Evolutionary conservation across 176 grass and related monocot genomes (phyloP), one percentile per base, ranked within the genome.

Genomic region (Oryza rufipogon): DNA sequence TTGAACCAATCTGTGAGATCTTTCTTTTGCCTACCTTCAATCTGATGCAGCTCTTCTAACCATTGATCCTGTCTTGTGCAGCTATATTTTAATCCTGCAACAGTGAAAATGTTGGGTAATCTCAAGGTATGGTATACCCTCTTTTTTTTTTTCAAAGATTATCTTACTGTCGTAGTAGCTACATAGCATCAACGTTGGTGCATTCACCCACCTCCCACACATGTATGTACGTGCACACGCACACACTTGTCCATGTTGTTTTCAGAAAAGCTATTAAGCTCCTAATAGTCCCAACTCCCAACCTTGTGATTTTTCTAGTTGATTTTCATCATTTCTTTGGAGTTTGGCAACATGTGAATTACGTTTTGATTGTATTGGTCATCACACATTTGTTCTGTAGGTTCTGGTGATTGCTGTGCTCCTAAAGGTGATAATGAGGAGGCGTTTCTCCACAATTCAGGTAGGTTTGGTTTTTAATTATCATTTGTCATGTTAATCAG

Each of bases 71-170:
- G 74, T 66, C 63, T 81, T 88, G 5, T 95, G 89, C 91, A 98
- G 95, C 89, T 98, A 68, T 95, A 98, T 75, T 98, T 98, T 88
- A 98, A 98, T 88, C 95, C 95, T 15, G 92, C 95, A 26, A 98
- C 92, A 5, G 95, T 98, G 79, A 98, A 98, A 91, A 98, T 98
- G 95, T 83, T 98, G 83, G 80, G 95, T 83, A 98, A 98, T 82
- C 87, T 98, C 28, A 98, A 98, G 92, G 92, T 95, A 91, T 45
- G 54, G 2, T 79, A 79, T 38, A 69, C 11, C 39, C 14, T 67
- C 26, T 64, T 16, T 69, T 64, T 51, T 23, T 11, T 46, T 49
- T 0, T 49, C 15, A 20, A 58, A 73, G 82, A 68, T 77, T 42
- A n/a, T 58, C 54, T 73, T 25, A 46, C 14, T 63, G 58, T 63